phyloP scores from a whole-genome alignment of 2,329 filamentous ascomycete genomes.

The Ophiostoma tasmaniense region DNA sequence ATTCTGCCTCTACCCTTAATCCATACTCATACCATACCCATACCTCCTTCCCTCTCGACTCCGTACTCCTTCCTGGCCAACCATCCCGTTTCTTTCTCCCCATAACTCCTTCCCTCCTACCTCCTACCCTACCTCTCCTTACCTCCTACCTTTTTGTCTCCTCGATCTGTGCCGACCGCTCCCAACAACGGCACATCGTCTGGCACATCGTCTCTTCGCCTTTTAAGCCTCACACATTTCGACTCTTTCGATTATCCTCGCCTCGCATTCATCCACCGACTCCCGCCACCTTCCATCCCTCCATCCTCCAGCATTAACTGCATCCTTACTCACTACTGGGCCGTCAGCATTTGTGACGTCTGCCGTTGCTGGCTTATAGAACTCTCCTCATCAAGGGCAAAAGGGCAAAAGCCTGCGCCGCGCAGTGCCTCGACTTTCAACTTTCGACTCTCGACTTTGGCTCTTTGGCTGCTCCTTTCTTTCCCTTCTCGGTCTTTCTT shows the following conservation, averaged over 20 bases:
- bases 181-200: not conserved
- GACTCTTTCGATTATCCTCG: not conserved
- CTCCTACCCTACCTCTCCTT: not conserved
- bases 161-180: not conserved
- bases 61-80: slow-evolving; percentile 5
- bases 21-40: not conserved
- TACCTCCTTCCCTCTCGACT: not conserved
- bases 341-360: not conserved
- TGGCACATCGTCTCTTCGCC: not conserved
- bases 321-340: not conserved
- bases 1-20: not conserved
- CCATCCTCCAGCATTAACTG: not conserved
- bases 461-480: not conserved
- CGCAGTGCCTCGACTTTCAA: not conserved
- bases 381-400: not conserved
- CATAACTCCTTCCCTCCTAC: not conserved
- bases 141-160: not conserved
- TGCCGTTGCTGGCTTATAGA: not conserved
- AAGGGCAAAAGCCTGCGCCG: slow-evolving; percentile 2
- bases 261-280: not conserved
- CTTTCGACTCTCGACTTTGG: not conserved
- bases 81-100: not conserved
- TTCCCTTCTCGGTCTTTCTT: not conserved
- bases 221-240: not conserved
- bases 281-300: not conserved